Evolutionary conservation across 2,329 filamentous ascomycete genomes (phyloP), one percentile per base, ranked within the genome.

Genomic region (Venturiaceae sp.): DNA sequence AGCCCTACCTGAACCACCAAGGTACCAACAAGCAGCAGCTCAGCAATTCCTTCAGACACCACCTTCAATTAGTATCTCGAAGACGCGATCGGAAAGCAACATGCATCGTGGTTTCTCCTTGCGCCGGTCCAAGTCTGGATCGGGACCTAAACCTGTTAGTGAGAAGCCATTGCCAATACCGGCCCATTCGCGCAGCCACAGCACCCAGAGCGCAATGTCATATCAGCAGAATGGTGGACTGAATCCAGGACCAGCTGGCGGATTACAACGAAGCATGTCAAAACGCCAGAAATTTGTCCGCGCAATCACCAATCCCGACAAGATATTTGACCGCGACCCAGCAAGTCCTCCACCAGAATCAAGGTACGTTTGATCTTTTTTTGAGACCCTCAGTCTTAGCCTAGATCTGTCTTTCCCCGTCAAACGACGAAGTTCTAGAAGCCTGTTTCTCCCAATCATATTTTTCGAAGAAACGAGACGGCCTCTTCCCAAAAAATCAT

Each of bases 251-350:
- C 28, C 9, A 8, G 26, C 33, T 36, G 46, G 47, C 30, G 50
- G 46, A 21, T 32, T 55, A 16, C 32, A 46, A 34, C 16, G 57
- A 32, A 54, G 32, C 33, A 41, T 58, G 46, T 34, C 28, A n/a
- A 36, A 46, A 36, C 46, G 57, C n/a, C 47, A 58, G 50, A 53
- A 55, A n/a, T 53, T 58, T 26, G 57, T 55, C 7, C 46, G 39
- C 16, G 57, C 50, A n/a, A 58, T 58, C 37, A 46, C 57, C 28
- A 58, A 58, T 21, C 57, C 57, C 14, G 57, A 58, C 34, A 58
- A 53, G 47, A 37, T 58, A 33, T 58, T 58, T 23, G 36, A 54
- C 13, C 32, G 36, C 19, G 57, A 58, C 26, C 50, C 57, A 9
- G 33, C 47, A 34, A 37, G 23, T 21, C 50, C 57, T 16, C 57